A percentile compares a stretch with the other conserved stretches of the same genome.
Evolutionary conservation across 2,329 filamentous ascomycete genomes (phyloP).

Genomic region (Epichloe bromicola): DNA sequence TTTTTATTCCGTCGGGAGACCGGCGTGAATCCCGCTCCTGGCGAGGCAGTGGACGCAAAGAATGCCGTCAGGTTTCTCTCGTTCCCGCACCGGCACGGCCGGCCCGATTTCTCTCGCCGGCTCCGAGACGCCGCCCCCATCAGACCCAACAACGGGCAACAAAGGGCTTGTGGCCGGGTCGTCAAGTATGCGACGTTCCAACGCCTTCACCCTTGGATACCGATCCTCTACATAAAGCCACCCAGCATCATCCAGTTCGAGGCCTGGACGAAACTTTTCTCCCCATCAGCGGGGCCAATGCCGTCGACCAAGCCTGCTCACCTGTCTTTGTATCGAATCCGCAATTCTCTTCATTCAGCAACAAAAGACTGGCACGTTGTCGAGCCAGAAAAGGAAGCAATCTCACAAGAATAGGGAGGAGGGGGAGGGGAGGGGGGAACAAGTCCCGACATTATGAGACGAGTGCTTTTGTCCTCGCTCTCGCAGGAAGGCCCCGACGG

Average conservation of each 20-base stretch:
- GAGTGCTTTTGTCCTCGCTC: background rate
- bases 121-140: background rate
- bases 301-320: background rate
- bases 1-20: conserved; percentile 1
- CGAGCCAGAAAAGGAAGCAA: background rate
- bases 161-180: background rate
- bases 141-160: background rate
- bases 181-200: background rate
- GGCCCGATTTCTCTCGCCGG: background rate
- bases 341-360: background rate
- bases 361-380: background rate
- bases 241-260: background rate
- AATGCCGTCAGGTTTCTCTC: background rate
- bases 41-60: background rate
- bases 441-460: background rate
- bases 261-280: background rate
- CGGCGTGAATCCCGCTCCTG: background rate
- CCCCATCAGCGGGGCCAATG: background rate
- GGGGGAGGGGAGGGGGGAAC: background rate
- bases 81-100: background rate
- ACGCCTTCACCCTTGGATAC: background rate
- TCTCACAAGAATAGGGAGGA: no score
- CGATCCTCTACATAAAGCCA: background rate
- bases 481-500: background rate
- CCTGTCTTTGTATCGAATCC: background rate